Evolutionary conservation across 2,329 filamentous ascomycete genomes (phyloP), one percentile per base, ranked within the genome.

Genomic region (Hymenoscyphus fraxineus): DNA sequence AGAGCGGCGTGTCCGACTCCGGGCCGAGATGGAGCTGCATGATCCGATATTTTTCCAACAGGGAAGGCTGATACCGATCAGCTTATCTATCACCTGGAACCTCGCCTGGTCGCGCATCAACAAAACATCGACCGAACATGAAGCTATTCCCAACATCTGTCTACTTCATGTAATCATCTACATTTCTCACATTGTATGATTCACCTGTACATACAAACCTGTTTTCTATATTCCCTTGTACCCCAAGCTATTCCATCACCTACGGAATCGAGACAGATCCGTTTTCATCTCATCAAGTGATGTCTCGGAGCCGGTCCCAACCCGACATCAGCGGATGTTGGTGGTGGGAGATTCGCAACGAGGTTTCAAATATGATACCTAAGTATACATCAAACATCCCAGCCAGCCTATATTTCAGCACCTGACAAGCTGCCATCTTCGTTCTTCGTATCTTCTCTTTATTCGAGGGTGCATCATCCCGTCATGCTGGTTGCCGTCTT

Each of bases 401-500:
- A 27, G 47, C 47, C 7, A 22, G 10, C 19, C 13, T 54, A 22
- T 54, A 22, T 54, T 15, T 27, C 19, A 54, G 22, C 47, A 54
- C 19, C 19, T 54, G 47, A 54, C 47, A 22, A 54, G 47, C 22
- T 54, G 47, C 12, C 19, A 54, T n/a, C 47, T 54, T 54, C 19
- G 13, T 27, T 54, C 19, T 51, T 13, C 44, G n/a, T 12, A 22
- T 47, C n/a, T 47, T 54, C 19, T 19, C 47, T 54, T 13, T 54
- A n/a, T 38, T 57, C 31, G 55, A 57, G n/a, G 54, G 22, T 56
- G 54, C 54, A 56, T 38, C 55, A 13, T 32, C 13, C 54, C 54
- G 54, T 57, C 27, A 57, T 15, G 54, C 22, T 38, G 27, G 31
- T 31, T 57, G 54, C 55, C 55, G 55, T 19, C 27, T 22, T 44